Conservation (phyloP, 306 rosid genomes). For the Senna tora region DNA sequence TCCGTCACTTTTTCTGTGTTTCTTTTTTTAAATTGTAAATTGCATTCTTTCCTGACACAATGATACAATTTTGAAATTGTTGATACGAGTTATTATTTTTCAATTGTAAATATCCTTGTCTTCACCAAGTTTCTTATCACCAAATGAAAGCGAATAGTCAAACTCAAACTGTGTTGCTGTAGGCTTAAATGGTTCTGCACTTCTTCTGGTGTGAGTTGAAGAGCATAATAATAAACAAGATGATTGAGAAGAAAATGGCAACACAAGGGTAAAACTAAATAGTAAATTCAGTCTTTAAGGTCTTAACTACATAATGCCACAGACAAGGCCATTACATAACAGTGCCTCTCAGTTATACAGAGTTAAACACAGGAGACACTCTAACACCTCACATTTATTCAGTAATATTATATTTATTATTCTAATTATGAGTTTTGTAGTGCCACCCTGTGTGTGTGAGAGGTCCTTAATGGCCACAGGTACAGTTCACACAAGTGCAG, state of each 20-base stretch:
- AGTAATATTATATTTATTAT: conserved; percentile 23
- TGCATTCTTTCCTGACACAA: conserved; percentile 50
- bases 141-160: conserved; percentile 11
- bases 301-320: conserved; percentile 25
- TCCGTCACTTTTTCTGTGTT: conserved; percentile 8
- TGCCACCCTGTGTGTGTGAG: too few relatives aligned
- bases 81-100: conserved; percentile 55
- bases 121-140: conserved; percentile 35
- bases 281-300: not conserved
- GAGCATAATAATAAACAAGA: not conserved
- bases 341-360: not conserved
- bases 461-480: conserved; percentile 43
- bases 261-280: not conserved
- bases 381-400: conserved; percentile 1
- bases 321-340: conserved; percentile 25
- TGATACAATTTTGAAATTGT: conserved; percentile 49
- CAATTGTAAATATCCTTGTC: conserved; percentile 49
- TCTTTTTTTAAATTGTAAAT: conserved; percentile 50
- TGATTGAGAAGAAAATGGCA: not conserved
- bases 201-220: too few relatives aligned
- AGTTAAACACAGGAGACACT: not conserved
- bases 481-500: conserved; percentile 54
- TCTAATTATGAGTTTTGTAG: not conserved
- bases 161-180: not conserved
- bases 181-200: too few relatives aligned